Evolutionary conservation across 441 rosid genomes (phyloP).

Genomic region (Populus hybrid): DNA sequence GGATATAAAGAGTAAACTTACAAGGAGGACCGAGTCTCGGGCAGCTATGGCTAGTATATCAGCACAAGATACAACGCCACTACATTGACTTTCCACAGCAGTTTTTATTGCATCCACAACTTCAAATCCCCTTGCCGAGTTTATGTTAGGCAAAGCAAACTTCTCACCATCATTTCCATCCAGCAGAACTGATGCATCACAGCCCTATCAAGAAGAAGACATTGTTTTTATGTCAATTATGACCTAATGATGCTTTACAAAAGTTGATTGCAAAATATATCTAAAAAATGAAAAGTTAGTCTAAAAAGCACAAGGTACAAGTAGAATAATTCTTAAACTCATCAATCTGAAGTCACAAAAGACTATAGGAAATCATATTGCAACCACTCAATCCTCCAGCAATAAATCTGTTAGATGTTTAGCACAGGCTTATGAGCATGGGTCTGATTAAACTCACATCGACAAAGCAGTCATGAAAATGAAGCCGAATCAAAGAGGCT

Average conservation of each 20-base stretch:
- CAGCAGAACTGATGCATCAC: slow-evolving; percentile 62
- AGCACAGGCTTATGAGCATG: neutral
- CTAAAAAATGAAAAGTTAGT: neutral
- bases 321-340: neutral
- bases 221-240: neutral
- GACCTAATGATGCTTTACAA: neutral
- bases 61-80: slow-evolving; percentile 60
- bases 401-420: neutral
- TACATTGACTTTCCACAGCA: slow-evolving; percentile 45
- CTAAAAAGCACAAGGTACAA: neutral
- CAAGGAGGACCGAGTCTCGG: slow-evolving; percentile 44
- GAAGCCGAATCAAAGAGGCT: slow-evolving; percentile 37
- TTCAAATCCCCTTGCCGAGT: slow-evolving; percentile 35
- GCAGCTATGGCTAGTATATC: slow-evolving; percentile 60
- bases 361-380: neutral
- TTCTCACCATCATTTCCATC: slow-evolving; percentile 51
- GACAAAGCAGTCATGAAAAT: too few relatives aligned
- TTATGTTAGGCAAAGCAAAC: slow-evolving; percentile 27
- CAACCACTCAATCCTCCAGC: neutral
- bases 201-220: slow-evolving; percentile 41
- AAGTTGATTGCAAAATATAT: neutral
- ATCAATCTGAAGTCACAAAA: neutral
- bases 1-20: slow-evolving; percentile 16
- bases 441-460: slow-evolving; percentile 35
- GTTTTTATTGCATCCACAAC: slow-evolving; percentile 43